These are phyloP conservation scores for Cordyceps farinosa DNA, from an alignment of 2,329 filamentous ascomycete species.

Conservation along the genomic window DNA sequence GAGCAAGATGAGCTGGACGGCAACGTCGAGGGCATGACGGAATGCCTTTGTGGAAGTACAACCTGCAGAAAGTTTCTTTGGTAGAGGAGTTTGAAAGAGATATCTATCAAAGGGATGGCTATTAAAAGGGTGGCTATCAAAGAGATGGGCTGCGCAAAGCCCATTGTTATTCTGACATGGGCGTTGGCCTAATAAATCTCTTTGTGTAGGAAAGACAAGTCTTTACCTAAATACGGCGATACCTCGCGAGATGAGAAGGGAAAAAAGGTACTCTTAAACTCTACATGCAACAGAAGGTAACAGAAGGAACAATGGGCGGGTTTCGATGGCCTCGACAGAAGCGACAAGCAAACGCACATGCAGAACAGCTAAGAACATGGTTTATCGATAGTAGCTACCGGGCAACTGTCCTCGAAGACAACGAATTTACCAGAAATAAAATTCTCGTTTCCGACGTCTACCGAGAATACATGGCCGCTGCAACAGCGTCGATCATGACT, in stretches of 20 bases:
- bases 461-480: neutral
- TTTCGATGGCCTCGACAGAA: neutral
- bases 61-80: conserved; percentile 70
- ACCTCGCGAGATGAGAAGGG: neutral
- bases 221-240: neutral
- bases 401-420: conserved; percentile 5
- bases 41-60: conserved; percentile 58
- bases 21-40: conserved; percentile 50
- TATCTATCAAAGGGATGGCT: neutral
- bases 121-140: neutral
- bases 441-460: neutral
- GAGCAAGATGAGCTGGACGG: conserved; percentile 42
- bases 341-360: neutral
- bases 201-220: neutral
- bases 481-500: neutral
- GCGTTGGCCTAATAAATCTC: neutral
- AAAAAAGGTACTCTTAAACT: neutral
- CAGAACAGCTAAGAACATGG: neutral
- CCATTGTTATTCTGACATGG: neutral
- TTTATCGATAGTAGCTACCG: neutral
- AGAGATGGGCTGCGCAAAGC: neutral
- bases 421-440: neutral
- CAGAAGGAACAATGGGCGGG: neutral
- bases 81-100: conserved; percentile 35
- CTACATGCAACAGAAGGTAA: neutral